Conservation (phyloP, 2,329 filamentous ascomycete species). For the Hypoxylon sp. region DNA sequence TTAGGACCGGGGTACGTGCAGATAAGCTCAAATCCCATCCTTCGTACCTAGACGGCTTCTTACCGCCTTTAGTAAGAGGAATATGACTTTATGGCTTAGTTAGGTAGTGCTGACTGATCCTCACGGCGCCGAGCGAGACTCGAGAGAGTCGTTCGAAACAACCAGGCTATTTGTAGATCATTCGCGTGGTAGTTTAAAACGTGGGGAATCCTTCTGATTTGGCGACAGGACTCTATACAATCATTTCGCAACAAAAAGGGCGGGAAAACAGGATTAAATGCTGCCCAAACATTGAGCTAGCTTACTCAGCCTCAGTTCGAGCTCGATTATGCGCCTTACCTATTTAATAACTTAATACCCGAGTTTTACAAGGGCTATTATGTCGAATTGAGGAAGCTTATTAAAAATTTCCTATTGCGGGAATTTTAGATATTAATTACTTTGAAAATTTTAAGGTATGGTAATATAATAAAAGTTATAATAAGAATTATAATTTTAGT, state of each 20-base stretch:
- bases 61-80: conserved; percentile 17
- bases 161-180: conserved; percentile 11
- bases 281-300: conserved; percentile 3
- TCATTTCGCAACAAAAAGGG: conserved; percentile 3
- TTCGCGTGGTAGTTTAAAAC: conserved; percentile 20
- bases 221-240: background rate
- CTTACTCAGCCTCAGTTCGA: conserved; percentile 24
- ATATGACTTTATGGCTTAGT: conserved; percentile 19
- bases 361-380: no score
- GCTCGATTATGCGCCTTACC: conserved; percentile 8
- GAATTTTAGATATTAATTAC: no score
- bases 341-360: background rate
- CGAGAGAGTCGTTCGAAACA: conserved; percentile 6
- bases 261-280: background rate
- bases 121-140: conserved; percentile 11
- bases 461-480: no score
- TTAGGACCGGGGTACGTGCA: conserved; percentile 19
- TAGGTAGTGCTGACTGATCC: conserved; percentile 27
- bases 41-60: conserved; percentile 2
- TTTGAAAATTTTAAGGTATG: no score
- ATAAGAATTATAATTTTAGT: no score
- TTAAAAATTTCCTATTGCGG: no score
- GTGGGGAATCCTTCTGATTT: conserved; percentile 17
- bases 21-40: conserved; percentile 20
- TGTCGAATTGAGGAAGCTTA: no score